Percentiles rank a stretch among this genome's conserved stretches.
These are phyloP conservation scores for Gracilaria gracilis DNA, from an alignment of 23 red algal genomes.

Conservation along the genomic window DNA sequence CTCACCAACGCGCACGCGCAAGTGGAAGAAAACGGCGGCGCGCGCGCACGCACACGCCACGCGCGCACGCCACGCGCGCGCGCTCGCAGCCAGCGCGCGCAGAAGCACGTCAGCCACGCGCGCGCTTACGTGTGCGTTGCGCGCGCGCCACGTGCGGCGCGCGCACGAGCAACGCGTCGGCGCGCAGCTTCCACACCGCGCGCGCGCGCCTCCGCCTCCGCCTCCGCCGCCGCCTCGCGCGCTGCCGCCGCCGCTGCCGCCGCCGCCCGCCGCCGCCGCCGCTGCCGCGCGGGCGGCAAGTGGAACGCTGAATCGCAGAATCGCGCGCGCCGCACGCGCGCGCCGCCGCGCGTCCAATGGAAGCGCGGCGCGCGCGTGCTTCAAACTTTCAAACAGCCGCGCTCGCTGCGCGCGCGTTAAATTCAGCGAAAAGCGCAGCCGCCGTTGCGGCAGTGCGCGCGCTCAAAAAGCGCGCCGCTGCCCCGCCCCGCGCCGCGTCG, in stretches of 20 bases:
- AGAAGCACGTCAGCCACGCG: background rate
- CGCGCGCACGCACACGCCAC: too few relatives aligned
- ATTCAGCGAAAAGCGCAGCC: background rate
- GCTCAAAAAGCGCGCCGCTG: constrained; percentile 11
- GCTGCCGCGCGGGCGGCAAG: background rate
- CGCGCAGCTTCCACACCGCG: too few relatives aligned
- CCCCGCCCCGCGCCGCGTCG: too few relatives aligned
- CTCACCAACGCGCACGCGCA: too few relatives aligned
- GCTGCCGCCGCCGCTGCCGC: too few relatives aligned
- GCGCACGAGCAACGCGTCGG: too few relatives aligned
- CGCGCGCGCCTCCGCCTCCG: too few relatives aligned
- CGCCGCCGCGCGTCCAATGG: background rate
- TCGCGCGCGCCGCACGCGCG: background rate
- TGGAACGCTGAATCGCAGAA: background rate
- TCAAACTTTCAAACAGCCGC: background rate
- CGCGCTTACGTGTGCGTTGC: background rate
- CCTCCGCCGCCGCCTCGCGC: too few relatives aligned
- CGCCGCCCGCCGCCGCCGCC: too few relatives aligned
- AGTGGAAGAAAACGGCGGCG: too few relatives aligned
- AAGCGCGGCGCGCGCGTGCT: constrained; percentile 15
- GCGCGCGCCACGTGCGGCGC: background rate
- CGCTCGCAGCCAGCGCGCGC: background rate
- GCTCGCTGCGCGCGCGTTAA: background rate
- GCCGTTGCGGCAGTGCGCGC: background rate
- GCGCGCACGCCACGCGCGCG: background rate